Conservation (phyloP, 768 basidiomycete species). For the Leccinellum albellum region DNA sequence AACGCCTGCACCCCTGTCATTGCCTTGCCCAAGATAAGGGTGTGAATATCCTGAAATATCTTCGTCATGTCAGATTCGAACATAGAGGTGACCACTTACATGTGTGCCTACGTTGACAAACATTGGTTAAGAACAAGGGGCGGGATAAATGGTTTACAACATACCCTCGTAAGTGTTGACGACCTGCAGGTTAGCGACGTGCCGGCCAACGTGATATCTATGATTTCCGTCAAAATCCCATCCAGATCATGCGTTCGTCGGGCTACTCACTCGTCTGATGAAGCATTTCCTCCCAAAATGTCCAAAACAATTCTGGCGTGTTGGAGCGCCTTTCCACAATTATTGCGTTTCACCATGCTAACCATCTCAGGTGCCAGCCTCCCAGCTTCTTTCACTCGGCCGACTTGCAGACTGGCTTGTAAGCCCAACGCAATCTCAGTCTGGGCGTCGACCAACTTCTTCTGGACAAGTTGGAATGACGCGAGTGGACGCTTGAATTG, state of each 20-base stretch:
- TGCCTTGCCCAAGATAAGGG: slow-evolving; percentile 91
- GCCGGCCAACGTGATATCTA: slow-evolving; percentile 91
- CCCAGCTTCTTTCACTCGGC: slow-evolving; percentile 80
- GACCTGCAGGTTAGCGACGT: slow-evolving; percentile 94
- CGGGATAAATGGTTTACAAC: slow-evolving; percentile 11
- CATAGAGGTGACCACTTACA: slow-evolving; percentile 34
- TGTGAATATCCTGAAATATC: slow-evolving; percentile 69
- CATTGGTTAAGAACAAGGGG: neutral
- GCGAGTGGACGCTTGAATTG: slow-evolving; percentile 90
- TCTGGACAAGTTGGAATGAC: slow-evolving; percentile 96
- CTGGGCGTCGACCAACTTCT: slow-evolving; percentile 93
- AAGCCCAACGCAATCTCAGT: slow-evolving; percentile 80
- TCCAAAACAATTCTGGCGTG: slow-evolving; percentile 81
- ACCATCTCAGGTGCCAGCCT: slow-evolving; percentile 86
- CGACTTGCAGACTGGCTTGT: slow-evolving; percentile 72
- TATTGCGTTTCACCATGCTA: slow-evolving; percentile 92
- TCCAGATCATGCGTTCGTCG: neutral
- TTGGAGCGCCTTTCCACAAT: slow-evolving; percentile 88
- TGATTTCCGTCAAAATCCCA: neutral
- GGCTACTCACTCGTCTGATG: slow-evolving; percentile 75
- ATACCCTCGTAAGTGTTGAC: slow-evolving; percentile 92
- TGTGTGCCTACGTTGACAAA: slow-evolving; percentile 46
- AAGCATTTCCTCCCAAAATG: slow-evolving; percentile 92
- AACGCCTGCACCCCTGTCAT: slow-evolving; percentile 90
- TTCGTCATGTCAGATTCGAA: slow-evolving; percentile 2